Percentiles rank a stretch among this genome's conserved stretches.
phyloP scores from a whole-genome alignment of 192 early-diverging fungal species.

The Phycomyces blakesleeanus region DNA sequence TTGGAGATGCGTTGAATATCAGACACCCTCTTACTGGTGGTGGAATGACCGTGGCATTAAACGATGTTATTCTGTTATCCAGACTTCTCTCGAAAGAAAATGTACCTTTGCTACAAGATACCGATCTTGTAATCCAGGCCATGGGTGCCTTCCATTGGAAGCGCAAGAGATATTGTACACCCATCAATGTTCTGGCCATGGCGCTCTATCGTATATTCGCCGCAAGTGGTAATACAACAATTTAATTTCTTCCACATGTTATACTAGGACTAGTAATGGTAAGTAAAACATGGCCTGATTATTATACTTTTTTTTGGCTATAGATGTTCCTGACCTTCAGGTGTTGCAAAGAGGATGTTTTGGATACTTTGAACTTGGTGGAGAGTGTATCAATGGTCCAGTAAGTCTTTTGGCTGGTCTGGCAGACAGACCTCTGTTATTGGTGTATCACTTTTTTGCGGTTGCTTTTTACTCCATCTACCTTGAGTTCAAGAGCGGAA shows the following conservation, averaged over 20 bases:
- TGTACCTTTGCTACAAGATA: slow-evolving; percentile 43
- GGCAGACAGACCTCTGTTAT: slow-evolving; percentile 60
- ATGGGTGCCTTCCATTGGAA: slow-evolving; percentile 72
- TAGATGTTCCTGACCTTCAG: slow-evolving; percentile 59
- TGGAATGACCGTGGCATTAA: slow-evolving; percentile 94
- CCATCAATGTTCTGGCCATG: slow-evolving; percentile 87
- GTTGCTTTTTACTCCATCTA: slow-evolving; percentile 74
- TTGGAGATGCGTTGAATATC: slow-evolving; percentile 97
- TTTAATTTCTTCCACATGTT: too few relatives aligned
- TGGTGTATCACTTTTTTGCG: slow-evolving; percentile 88
- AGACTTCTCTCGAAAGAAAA: slow-evolving; percentile 48
- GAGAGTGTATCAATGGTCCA: slow-evolving; percentile 74
- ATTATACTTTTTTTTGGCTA: not conserved
- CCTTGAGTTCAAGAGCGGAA: slow-evolving; percentile 44
- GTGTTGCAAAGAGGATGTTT: slow-evolving; percentile 83
- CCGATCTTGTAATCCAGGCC: slow-evolving; percentile 45
- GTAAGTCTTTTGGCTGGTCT: slow-evolving; percentile 83
- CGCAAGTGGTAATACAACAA: slow-evolving; percentile 35
- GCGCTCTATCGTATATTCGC: slow-evolving; percentile 88
- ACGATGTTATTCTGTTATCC: slow-evolving; percentile 76
- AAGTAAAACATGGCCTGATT: too few relatives aligned
- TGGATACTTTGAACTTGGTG: slow-evolving; percentile 81
- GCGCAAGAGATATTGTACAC: slow-evolving; percentile 62
- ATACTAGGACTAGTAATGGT: too few relatives aligned
- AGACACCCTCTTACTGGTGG: slow-evolving; percentile 90